phyloP scores from a whole-genome alignment of 2,329 filamentous ascomycete genomes.

The Phialophora expanda region DNA sequence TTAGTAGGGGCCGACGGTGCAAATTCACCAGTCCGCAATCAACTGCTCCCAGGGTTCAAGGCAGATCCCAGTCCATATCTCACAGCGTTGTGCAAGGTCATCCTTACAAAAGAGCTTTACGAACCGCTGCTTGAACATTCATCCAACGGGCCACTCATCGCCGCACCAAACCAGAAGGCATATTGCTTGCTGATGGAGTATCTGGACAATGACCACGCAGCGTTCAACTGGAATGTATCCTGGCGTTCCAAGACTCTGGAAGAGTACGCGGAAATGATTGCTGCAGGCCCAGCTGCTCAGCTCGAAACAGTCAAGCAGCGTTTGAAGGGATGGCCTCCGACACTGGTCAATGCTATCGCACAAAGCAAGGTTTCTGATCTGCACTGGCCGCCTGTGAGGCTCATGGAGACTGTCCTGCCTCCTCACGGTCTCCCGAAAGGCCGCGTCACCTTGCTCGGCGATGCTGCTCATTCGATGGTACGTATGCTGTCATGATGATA shows the following conservation, averaged over 20 bases:
- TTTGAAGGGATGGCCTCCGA: constrained; percentile 1
- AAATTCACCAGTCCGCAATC: constrained; percentile 2
- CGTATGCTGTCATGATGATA: neutral
- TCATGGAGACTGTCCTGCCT: constrained; percentile 11
- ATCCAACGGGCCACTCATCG: constrained; percentile 11
- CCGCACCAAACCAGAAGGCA: constrained; percentile 1
- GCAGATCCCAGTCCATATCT: constrained; percentile 5
- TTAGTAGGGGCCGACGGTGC: constrained; percentile 14
- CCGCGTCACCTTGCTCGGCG: constrained; percentile 12
- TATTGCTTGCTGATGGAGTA: constrained; percentile 14
- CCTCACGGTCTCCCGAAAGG: constrained; percentile 1
- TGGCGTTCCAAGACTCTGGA: neutral
- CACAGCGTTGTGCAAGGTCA: neutral
- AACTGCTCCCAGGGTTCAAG: constrained; percentile 5
- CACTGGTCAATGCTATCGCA: constrained; percentile 1
- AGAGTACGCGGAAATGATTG: constrained; percentile 5
- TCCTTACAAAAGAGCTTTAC: constrained; percentile 6
- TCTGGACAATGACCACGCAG: constrained; percentile 1
- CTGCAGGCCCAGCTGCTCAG: constrained; percentile 9
- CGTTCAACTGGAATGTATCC: constrained; percentile 14
- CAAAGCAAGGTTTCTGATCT: neutral
- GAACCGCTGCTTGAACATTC: constrained; percentile 13
- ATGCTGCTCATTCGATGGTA: constrained; percentile 21
- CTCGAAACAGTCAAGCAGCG: neutral
- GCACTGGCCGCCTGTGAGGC: constrained; percentile 10